Percentiles rank a stretch among this genome's conserved stretches.
Evolutionary conservation across 2,329 filamentous ascomycete genomes (phyloP).

Genomic region (Trichoderma sp.): DNA sequence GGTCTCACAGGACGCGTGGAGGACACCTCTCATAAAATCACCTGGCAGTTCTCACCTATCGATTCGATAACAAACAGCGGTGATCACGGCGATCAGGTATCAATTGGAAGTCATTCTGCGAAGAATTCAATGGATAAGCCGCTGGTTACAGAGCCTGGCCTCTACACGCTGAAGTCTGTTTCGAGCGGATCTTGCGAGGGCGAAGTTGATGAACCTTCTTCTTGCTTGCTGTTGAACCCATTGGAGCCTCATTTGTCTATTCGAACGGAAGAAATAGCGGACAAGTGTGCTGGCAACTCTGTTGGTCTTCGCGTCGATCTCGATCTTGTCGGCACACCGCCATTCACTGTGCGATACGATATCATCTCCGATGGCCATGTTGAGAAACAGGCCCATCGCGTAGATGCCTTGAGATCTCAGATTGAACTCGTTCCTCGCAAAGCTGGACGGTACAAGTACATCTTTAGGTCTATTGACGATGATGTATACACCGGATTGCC

Average conservation of each 20-base stretch:
- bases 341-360: constrained; percentile 82
- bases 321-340: constrained; percentile 88
- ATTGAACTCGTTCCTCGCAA: constrained; percentile 79
- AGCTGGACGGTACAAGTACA: constrained; percentile 85
- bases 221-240: constrained; percentile 90
- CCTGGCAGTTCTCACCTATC: constrained; percentile 81
- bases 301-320: constrained; percentile 88
- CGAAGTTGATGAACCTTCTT: constrained; percentile 89
- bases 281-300: constrained; percentile 93
- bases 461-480: constrained; percentile 81
- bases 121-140: constrained; percentile 67
- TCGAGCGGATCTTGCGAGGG: constrained; percentile 81
- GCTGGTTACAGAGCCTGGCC: constrained; percentile 73
- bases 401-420: constrained; percentile 78
- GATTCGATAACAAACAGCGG: constrained; percentile 69
- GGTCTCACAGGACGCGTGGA: constrained; percentile 61
- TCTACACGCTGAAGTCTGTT: constrained; percentile 83
- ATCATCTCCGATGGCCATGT: constrained; percentile 65
- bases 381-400: constrained; percentile 57
- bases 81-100: constrained; percentile 66
- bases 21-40: constrained; percentile 71
- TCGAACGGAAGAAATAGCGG: constrained; percentile 78
- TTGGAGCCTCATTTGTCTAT: constrained; percentile 80
- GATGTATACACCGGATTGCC: constrained; percentile 72
- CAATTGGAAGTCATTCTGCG: constrained; percentile 61